Evolutionary conservation across 768 basidiomycete genomes (phyloP), one percentile per base, ranked within the genome.

Genomic region (Butyriboletus loyo): DNA sequence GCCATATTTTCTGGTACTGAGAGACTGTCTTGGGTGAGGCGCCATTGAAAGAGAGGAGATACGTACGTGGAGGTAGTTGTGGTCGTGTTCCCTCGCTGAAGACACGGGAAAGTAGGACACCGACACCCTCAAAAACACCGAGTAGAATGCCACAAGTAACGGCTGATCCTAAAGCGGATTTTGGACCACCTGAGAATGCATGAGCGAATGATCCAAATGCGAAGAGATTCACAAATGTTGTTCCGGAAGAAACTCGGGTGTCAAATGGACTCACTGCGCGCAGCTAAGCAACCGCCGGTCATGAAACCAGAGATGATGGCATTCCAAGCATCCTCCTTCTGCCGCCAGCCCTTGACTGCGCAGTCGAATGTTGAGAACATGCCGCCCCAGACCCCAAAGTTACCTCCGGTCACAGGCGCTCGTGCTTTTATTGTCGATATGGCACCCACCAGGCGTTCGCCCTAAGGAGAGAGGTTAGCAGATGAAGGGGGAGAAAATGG

Each of bases 331-430:
- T 97, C 95, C 73, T 97, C 94, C 69, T 98, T 97, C 76, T 97
- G 93, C 69, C 94, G 80, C 77, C 84, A 92, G 14, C 93, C 92
- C 73, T 99, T 98, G 61, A 99, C 89, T 1, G 94, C 94, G 71
- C 97, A 99, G 72, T 98, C 97, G 62, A 97, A 99, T 31, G 92
- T 90, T 40, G 94, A 98, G 72, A 99, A 99, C 85, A 99, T 89
- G 60, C 96, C 97, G 68, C 96, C 91, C 89, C 91, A 92, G 15
- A 92, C 87, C 62, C 89, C 88, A 68, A 96, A 97, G 74, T 98
- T 96, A 27, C 96, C 97, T 45, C 97, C 97, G 11, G 95, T 93
- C 25, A 99, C 97, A 4, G 97, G 97, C 55, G 97, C 96, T 51
- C 97, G 84, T 22, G 97, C 95, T 77, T 98, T 98, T 77, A 98